Evolutionary conservation across 2,329 filamentous ascomycete species (phyloP).

Genomic region (Leptodontidium sp.): DNA sequence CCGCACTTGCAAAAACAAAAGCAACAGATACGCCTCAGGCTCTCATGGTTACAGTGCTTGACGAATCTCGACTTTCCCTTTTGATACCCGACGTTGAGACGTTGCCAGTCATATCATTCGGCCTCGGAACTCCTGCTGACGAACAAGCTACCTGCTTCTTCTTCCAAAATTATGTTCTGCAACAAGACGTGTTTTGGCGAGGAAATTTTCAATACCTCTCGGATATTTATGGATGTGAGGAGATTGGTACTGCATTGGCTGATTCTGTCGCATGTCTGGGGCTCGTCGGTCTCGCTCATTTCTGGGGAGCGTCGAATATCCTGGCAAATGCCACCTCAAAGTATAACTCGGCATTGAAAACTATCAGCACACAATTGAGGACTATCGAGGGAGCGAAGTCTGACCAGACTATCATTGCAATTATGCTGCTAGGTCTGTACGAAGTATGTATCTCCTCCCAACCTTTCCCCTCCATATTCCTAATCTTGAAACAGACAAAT

Average conservation of each 20-base stretch:
- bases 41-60: neutral
- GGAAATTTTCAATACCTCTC: conserved; percentile 40
- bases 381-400: conserved; percentile 36
- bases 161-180: conserved; percentile 42
- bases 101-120: conserved; percentile 11
- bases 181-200: conserved; percentile 23
- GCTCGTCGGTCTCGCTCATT: conserved; percentile 38
- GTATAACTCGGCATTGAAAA: conserved; percentile 37
- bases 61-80: neutral
- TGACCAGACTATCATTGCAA: conserved; percentile 41
- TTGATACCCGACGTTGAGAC: neutral
- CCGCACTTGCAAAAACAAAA: neutral
- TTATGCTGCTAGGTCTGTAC: conserved; percentile 42
- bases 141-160: conserved; percentile 42
- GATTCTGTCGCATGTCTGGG: conserved; percentile 39
- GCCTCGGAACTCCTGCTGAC: conserved; percentile 28
- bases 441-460: conserved; percentile 43
- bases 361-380: conserved; percentile 33
- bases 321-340: conserved; percentile 30
- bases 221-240: conserved; percentile 49
- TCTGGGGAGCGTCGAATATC: conserved; percentile 37
- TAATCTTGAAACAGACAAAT: conserved; percentile 34
- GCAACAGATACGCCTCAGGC: neutral
- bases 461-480: conserved; percentile 41
- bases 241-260: conserved; percentile 51